Base-by-base conservation (phyloP, 257 asterid species). In the Misopates orontium region DNA sequence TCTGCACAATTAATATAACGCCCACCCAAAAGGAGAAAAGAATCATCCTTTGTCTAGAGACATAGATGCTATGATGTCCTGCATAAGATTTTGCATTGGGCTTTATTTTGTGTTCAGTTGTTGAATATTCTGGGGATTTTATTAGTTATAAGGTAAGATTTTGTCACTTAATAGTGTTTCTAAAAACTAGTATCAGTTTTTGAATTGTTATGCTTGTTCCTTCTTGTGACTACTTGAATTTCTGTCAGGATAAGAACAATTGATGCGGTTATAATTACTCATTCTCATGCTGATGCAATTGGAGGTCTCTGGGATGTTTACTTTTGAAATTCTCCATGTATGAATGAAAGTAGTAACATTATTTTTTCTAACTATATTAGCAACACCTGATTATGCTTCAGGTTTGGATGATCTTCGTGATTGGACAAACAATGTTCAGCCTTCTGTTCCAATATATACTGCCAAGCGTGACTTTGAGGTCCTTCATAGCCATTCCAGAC, bases 271-370 rank as follows among this genome's bases (percentile, higher is more conserved):
- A 72, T 94, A 73, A 85, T 94, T 74, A 94, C 99, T 75, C 97
- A 94, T 86, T 94, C 97, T 79, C 99, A 94, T 88, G 99, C 99
- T 83, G 97, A 94, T 88, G 97, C 99, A 74, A 94, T 87, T 72
- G 99, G 97, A 94, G 99, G 99, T 93, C 88, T 84, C 85, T 84
- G 74, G 68, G 75, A 71, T 74, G 73, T 64, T 76, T 67, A 69
- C 82, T 63, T 70, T 67, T 58, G 57, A 67, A 67, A 70, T 48
- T 71, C 18, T 57, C 31, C 69, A 61, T 71, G 69, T 68, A 73
- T 71, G 79, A 58, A 73, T 56, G 25, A 67, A 56, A 74, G 54
- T 67, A 76, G 17, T 71, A 61, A 19, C 51, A 50, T 61, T 28
- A 18, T 64, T 2, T 28, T 20, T 21, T 55, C 40, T 31, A 22